Conservation (phyloP, 306 rosid genomes). For the Crataegus laevigata region DNA sequence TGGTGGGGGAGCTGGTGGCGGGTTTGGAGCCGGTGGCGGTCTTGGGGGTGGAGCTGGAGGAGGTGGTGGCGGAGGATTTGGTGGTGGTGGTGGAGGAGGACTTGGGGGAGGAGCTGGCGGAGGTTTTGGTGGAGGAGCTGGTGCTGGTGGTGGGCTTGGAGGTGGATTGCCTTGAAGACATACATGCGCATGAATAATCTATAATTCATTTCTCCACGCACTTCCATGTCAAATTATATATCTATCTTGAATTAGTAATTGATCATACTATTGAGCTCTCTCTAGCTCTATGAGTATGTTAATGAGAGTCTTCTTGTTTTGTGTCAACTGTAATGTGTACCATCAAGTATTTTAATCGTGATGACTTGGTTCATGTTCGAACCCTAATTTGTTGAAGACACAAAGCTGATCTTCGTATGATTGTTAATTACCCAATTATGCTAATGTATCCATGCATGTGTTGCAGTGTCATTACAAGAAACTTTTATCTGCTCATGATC, state of each 20-base stretch:
- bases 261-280: background rate
- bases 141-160: slow-evolving; percentile 37
- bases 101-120: slow-evolving; percentile 11
- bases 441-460: background rate
- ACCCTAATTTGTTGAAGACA: background rate
- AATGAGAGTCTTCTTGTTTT: background rate
- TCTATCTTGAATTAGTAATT: background rate
- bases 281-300: background rate
- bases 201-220: background rate
- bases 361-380: background rate
- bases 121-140: slow-evolving; percentile 29
- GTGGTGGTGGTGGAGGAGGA: slow-evolving; percentile 25
- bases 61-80: slow-evolving; percentile 49
- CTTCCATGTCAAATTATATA: background rate
- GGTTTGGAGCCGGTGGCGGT: slow-evolving; percentile 29
- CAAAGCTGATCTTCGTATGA: background rate
- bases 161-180: slow-evolving; percentile 51
- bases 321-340: background rate
- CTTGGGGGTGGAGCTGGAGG: slow-evolving; percentile 57
- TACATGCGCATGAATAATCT: background rate
- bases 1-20: slow-evolving; percentile 36
- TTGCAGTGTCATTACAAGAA: background rate
- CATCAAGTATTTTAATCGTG: background rate
- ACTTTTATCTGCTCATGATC: no score
- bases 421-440: background rate